A percentile compares a stretch with the other conserved stretches of the same genome.
These are phyloP conservation scores for Lachancea meyersii DNA, from an alignment of 805 yeast species.

Conservation along the genomic window DNA sequence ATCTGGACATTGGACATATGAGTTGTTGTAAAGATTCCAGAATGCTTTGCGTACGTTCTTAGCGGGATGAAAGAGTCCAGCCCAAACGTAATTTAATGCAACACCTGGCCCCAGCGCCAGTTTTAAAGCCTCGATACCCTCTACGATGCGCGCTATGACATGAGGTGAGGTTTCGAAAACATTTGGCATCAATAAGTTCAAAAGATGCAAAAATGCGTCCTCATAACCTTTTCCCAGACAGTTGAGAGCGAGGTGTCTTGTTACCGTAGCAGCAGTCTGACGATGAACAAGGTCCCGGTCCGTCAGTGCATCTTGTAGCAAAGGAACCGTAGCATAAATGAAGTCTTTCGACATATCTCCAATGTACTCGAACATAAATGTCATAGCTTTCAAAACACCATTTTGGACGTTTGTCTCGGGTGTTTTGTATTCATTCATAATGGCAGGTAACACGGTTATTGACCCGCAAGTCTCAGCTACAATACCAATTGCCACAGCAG, in stretches of 20 bases:
- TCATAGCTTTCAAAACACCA: slow-evolving; percentile 85
- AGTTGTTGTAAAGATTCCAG: slow-evolving; percentile 76
- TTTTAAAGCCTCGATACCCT: slow-evolving; percentile 69
- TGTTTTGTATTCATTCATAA: slow-evolving; percentile 90
- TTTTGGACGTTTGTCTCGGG: slow-evolving; percentile 93
- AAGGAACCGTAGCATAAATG: slow-evolving; percentile 68
- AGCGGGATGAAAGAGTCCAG: slow-evolving; percentile 92
- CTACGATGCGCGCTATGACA: slow-evolving; percentile 75
- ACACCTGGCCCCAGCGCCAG: slow-evolving; percentile 71
- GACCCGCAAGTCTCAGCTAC: slow-evolving; percentile 93
- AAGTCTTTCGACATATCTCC: slow-evolving; percentile 78
- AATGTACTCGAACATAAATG: slow-evolving; percentile 88
- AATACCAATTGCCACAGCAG: slow-evolving; percentile 96
- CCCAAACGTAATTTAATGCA: slow-evolving; percentile 69
- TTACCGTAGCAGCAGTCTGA: slow-evolving; percentile 89
- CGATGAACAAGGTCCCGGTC: slow-evolving; percentile 90
- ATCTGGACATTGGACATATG: slow-evolving; percentile 69
- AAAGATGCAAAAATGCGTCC: slow-evolving; percentile 74
- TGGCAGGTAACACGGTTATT: slow-evolving; percentile 86
- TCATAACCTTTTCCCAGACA: slow-evolving; percentile 71
- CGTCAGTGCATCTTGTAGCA: slow-evolving; percentile 82
- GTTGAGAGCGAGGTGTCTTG: slow-evolving; percentile 73
- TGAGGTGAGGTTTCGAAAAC: slow-evolving; percentile 94
- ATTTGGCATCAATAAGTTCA: slow-evolving; percentile 82
- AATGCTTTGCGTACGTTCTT: slow-evolving; percentile 74